Conservation (phyloP, 768 basidiomycete species). For the Hygrophoropsis aurantiaca region DNA sequence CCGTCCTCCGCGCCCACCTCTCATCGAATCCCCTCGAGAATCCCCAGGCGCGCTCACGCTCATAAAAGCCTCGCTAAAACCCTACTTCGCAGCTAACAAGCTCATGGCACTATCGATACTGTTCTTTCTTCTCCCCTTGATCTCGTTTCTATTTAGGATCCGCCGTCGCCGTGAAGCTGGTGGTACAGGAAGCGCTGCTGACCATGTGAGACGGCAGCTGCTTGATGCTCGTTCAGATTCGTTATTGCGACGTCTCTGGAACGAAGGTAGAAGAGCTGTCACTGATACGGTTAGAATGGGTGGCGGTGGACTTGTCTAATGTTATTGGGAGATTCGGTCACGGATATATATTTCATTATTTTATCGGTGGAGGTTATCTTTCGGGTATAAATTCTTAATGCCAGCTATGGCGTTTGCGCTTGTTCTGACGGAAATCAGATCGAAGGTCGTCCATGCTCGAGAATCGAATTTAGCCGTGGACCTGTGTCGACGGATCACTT, state of each 20-base stretch:
- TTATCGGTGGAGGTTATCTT: too few relatives aligned
- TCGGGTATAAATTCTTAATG: too few relatives aligned
- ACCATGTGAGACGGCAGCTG: constrained; percentile 57
- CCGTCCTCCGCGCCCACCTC: constrained; percentile 5
- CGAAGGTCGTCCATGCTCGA: too few relatives aligned
- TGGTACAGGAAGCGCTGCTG: constrained; percentile 42
- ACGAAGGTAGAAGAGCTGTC: constrained; percentile 50
- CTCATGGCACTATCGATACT: constrained; percentile 45
- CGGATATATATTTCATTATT: too few relatives aligned
- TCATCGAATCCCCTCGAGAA: constrained; percentile 14
- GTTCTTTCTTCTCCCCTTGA: constrained; percentile 40
- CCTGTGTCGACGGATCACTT: too few relatives aligned
- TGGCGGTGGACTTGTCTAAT: constrained; percentile 66
- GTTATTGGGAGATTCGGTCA: too few relatives aligned
- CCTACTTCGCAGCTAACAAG: constrained; percentile 48
- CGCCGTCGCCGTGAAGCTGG: constrained; percentile 36
- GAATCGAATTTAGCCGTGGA: too few relatives aligned
- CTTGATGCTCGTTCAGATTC: constrained; percentile 38
- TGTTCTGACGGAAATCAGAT: too few relatives aligned
- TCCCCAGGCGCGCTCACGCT: constrained; percentile 35
- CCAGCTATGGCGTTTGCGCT: too few relatives aligned
- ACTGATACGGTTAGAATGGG: constrained; percentile 75
- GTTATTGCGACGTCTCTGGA: constrained; percentile 46
- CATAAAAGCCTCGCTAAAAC: constrained; percentile 46
- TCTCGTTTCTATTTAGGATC: constrained; percentile 52